Percentiles rank a stretch among this genome's conserved stretches.
These are phyloP conservation scores for Zasmidium angulare DNA, from an alignment of 2,329 filamentous ascomycete genomes.

Conservation along the genomic window DNA sequence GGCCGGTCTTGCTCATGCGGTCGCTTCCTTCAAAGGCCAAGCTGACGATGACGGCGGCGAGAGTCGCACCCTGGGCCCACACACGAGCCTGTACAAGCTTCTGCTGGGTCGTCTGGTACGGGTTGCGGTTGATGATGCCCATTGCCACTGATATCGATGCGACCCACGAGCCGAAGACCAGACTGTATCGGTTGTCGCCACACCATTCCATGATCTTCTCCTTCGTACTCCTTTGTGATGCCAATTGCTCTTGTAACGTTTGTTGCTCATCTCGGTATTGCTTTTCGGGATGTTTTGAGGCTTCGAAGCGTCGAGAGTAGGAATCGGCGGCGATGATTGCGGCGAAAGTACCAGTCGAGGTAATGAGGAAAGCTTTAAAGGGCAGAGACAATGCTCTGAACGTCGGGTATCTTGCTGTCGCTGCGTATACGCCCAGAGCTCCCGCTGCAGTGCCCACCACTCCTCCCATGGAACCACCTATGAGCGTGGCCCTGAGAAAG, in stretches of 20 bases:
- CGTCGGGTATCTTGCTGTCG: conserved; percentile 69
- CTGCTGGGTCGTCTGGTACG: conserved; percentile 71
- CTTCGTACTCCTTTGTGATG: conserved; percentile 55
- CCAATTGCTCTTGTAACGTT: conserved; percentile 55
- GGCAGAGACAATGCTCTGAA: conserved; percentile 83
- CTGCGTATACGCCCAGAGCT: conserved; percentile 64
- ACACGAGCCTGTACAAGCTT: conserved; percentile 94
- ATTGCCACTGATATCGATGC: conserved; percentile 75
- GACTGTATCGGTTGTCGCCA: conserved; percentile 77
- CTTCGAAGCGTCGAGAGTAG: conserved; percentile 70
- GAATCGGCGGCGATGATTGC: conserved; percentile 81
- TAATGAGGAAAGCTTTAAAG: conserved; percentile 86
- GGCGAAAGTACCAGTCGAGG: conserved; percentile 77
- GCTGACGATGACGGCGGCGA: conserved; percentile 78
- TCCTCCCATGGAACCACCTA: conserved; percentile 75
- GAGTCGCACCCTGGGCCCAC: conserved; percentile 85
- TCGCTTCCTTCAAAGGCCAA: conserved; percentile 82
- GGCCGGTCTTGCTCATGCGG: conserved; percentile 69
- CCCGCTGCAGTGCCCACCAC: conserved; percentile 67
- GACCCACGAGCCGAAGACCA: conserved; percentile 80
- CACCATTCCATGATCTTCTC: conserved; percentile 72
- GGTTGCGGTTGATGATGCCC: conserved; percentile 73
- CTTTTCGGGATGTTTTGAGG: conserved; percentile 64
- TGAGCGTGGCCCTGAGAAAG: conserved; percentile 63
- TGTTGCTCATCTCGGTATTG: conserved; percentile 65